Conservation (phyloP, 2,329 filamentous ascomycete species). For the Colletotrichum sp. region DNA sequence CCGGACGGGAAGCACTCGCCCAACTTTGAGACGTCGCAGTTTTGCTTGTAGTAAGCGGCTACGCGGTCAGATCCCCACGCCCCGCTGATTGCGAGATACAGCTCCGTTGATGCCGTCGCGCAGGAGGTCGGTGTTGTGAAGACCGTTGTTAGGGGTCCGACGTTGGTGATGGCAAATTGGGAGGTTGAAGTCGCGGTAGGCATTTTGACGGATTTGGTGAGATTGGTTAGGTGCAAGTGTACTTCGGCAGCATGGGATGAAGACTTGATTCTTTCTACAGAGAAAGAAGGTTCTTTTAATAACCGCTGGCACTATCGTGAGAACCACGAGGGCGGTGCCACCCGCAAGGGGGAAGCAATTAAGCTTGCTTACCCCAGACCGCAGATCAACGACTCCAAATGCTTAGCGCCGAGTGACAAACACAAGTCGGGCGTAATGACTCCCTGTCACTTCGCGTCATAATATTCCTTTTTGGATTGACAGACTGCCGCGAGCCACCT, state of each 20-base stretch:
- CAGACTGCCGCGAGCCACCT: accelerated
- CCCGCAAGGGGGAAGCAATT: not conserved
- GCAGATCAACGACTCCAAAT: not conserved
- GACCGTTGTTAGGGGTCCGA: slow-evolving; percentile 34
- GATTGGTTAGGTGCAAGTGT: not conserved
- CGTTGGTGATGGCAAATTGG: slow-evolving; percentile 28
- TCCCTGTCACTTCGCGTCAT: not conserved
- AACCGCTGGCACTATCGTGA: not conserved
- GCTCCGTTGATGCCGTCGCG: slow-evolving; percentile 14
- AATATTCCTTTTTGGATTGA: not conserved
- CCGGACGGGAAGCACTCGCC: slow-evolving; percentile 28
- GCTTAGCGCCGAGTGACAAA: not conserved
- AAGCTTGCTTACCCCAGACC: not conserved
- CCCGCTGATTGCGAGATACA: not conserved
- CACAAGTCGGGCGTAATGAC: not conserved
- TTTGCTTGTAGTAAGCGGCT: not conserved
- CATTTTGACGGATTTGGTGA: slow-evolving; percentile 20
- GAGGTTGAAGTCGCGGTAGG: slow-evolving; percentile 24
- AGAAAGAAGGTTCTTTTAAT: not conserved
- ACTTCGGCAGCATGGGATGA: no score
- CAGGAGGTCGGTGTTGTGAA: slow-evolving; percentile 30
- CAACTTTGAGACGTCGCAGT: not conserved
- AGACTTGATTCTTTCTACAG: no score
- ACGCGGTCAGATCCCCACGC: not conserved
- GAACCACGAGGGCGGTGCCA: not conserved